Conservation (phyloP, 2,329 filamentous ascomycete genomes). For the Penicillium concentricum region DNA sequence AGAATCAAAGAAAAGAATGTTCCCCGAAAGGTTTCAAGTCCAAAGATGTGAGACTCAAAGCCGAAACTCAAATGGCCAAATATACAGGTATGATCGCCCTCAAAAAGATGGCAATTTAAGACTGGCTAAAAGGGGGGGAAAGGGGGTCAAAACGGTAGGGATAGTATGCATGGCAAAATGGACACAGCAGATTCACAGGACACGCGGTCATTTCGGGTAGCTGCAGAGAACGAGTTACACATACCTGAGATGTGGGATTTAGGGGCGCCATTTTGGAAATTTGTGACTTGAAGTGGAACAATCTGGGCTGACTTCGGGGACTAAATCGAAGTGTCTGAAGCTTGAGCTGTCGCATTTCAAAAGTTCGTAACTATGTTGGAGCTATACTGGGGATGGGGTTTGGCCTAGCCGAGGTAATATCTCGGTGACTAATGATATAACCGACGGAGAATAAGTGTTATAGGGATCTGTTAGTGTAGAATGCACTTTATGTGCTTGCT, state of each 20-base stretch:
- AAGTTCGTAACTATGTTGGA: too few relatives aligned
- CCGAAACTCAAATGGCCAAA: constrained; percentile 5
- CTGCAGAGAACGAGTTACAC: constrained; percentile 11
- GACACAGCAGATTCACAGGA: constrained; percentile 4
- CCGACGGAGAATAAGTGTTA: neutral
- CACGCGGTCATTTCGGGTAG: constrained; percentile 12
- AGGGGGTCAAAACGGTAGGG: neutral
- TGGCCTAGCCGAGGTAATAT: constrained; percentile 11
- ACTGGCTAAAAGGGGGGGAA: neutral
- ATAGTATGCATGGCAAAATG: constrained; percentile 7
- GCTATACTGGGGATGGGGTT: too few relatives aligned
- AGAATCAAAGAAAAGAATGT: constrained; percentile 1
- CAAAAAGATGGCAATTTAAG: neutral
- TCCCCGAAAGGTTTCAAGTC: neutral
- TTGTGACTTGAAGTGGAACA: neutral
- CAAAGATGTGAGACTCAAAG: neutral
- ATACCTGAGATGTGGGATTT: constrained; percentile 27
- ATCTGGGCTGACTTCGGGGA: neutral
- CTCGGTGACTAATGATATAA: constrained; percentile 8
- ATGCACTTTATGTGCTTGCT: neutral
- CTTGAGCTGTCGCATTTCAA: constrained; percentile 2
- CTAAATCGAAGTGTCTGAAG: constrained; percentile 2
- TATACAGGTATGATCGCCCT: neutral
- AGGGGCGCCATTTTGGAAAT: constrained; percentile 22
- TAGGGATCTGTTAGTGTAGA: neutral